These are phyloP conservation scores for Fusarium sp. DNA, from an alignment of 2,329 filamentous ascomycete genomes.

Conservation along the genomic window DNA sequence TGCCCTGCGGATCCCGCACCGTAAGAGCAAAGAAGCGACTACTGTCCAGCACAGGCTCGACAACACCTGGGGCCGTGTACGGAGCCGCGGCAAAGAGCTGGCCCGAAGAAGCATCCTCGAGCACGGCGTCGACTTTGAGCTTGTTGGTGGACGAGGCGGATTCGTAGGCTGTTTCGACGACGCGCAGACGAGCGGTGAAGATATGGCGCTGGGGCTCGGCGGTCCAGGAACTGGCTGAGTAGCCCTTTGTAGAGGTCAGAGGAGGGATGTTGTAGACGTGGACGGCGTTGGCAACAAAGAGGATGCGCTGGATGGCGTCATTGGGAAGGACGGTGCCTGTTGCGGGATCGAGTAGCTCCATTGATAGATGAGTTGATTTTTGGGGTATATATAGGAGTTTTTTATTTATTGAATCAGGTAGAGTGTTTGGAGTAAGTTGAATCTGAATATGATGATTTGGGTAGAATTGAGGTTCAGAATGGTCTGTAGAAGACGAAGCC, in stretches of 20 bases:
- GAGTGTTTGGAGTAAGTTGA: neutral
- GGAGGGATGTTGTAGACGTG: constrained; percentile 92
- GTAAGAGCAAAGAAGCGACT: constrained; percentile 85
- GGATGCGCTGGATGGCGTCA: constrained; percentile 84
- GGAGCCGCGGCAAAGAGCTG: constrained; percentile 86
- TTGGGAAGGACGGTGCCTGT: constrained; percentile 73
- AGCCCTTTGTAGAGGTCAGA: constrained; percentile 78
- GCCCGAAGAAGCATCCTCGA: constrained; percentile 78
- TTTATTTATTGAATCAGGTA: neutral
- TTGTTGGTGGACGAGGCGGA: constrained; percentile 54
- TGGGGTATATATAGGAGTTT: neutral
- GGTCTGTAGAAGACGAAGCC: constrained; percentile 1
- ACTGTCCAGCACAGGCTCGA: constrained; percentile 82
- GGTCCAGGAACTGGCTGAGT: constrained; percentile 82
- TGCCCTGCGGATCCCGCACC: constrained; percentile 77
- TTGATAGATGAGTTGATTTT: constrained; percentile 42
- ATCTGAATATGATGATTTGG: neutral
- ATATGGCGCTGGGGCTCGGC: constrained; percentile 75
- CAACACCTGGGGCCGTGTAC: constrained; percentile 70
- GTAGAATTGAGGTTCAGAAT: constrained; percentile 1
- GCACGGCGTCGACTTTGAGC: constrained; percentile 77
- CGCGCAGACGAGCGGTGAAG: constrained; percentile 83
- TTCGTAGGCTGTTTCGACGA: constrained; percentile 76
- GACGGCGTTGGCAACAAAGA: constrained; percentile 77
- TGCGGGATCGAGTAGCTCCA: constrained; percentile 74